Base-by-base conservation (phyloP, 1,139 yeast species). In the Zhuliangozyma blackwelliae region DNA sequence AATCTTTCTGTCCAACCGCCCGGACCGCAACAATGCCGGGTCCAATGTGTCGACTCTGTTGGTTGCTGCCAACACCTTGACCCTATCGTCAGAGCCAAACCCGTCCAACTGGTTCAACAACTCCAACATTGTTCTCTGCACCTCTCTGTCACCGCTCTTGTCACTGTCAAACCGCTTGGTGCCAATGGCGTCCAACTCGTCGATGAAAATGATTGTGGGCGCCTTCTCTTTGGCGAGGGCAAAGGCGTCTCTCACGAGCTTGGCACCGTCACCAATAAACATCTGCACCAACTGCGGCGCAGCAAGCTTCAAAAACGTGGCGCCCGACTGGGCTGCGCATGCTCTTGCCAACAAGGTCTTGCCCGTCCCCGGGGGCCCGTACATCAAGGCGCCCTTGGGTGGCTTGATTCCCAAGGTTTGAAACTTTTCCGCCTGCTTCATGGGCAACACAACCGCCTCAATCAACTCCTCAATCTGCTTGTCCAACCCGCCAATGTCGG, bases 341-440 rank as follows among this genome's bases (percentile, higher is more conserved):
- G 98, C 98, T 59, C 98, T 79, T 5, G 99, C 99, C 49, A 92
- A 73, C 46, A 92, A 72, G 1, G 98, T 92, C 65, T 92, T 92
- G 61, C 99, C 99, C 2, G 99, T 92, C 56, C 99, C 99, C 35
- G 99, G 99, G 12, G 99, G 98, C 8, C 99, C 99, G 60, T 92
- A 92, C 98, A 92, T 92, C 43, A 92, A 72, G 0, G 97, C 98
- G 51, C 98, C 98, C 63, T 92, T 92, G 43, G 98, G 98, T 5
- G 98, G 95, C 61, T 87, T 90, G 53, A 92, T 89, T 37, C 97
- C 97, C 62, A 92, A 72, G 40, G 79, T 82, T 56, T 86, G 85
- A 68, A 92, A 94, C 65, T 92, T 92, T 37, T 94, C 98, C 22
- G 96, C 95, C 59, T 92, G 97, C 61, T 90, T 92, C 97, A 92